phyloP scores from a whole-genome alignment of 1,139 yeast genomes.

The Kodamaea sp. region DNA sequence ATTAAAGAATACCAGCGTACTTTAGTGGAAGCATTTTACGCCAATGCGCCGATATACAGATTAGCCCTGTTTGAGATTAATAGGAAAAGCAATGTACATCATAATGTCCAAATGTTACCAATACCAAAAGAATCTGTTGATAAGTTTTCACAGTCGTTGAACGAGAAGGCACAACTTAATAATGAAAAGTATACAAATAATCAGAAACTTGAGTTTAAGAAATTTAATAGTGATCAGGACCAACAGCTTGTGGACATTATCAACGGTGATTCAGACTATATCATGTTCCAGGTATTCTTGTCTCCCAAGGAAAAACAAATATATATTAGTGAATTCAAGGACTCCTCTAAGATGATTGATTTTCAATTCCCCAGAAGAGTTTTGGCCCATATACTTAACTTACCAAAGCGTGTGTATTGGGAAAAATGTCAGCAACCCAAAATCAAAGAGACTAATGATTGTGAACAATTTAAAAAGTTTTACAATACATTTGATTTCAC shows the following conservation, averaged over 20 bases:
- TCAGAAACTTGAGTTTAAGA: slow-evolving; percentile 40
- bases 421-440: slow-evolving; percentile 63
- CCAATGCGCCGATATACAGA: slow-evolving; percentile 31
- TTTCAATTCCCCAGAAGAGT: slow-evolving; percentile 79
- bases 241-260: slow-evolving; percentile 19
- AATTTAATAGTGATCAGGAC: slow-evolving; percentile 24
- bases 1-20: slow-evolving; percentile 39
- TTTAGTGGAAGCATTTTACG: slow-evolving; percentile 43
- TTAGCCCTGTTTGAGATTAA: slow-evolving; percentile 55
- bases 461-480: slow-evolving; percentile 51
- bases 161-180: slow-evolving; percentile 43
- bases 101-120: slow-evolving; percentile 63
- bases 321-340: slow-evolving; percentile 25
- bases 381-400: slow-evolving; percentile 54
- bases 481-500: slow-evolving; percentile 47
- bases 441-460: slow-evolving; percentile 57
- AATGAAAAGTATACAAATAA: slow-evolving; percentile 47
- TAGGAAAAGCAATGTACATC: slow-evolving; percentile 55
- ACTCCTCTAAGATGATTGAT: slow-evolving; percentile 42
- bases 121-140: slow-evolving; percentile 41
- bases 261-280: slow-evolving; percentile 36
- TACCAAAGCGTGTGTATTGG: slow-evolving; percentile 69
- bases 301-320: slow-evolving; percentile 13
- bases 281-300: slow-evolving; percentile 34
- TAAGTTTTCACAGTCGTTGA: slow-evolving; percentile 32